Conservation (phyloP, 345 rosid genomes). For the Syzygium oleosum region DNA sequence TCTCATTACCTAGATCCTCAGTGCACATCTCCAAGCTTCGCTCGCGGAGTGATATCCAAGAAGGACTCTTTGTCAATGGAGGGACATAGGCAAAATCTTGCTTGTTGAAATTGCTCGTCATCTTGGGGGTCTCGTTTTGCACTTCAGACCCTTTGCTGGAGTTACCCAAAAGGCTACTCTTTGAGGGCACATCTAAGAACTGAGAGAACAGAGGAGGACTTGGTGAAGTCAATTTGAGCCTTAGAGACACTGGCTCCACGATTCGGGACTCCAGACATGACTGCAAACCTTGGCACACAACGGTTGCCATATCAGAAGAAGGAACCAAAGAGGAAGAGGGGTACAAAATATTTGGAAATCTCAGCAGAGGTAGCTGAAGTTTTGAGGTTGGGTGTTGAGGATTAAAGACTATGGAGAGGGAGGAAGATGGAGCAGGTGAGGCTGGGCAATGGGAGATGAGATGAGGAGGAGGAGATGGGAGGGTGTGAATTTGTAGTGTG, state of each 20-base stretch:
- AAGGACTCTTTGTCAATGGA: slow-evolving; percentile 13
- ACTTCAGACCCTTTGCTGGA: background rate
- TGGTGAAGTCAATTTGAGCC: slow-evolving; percentile 53
- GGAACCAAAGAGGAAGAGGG: background rate
- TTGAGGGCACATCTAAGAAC: slow-evolving; percentile 1
- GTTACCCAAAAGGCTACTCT: background rate
- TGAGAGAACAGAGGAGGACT: slow-evolving; percentile 19
- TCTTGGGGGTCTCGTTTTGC: slow-evolving; percentile 17
- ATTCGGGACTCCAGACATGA: slow-evolving; percentile 49
- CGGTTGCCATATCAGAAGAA: slow-evolving; percentile 41
- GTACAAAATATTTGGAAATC: background rate
- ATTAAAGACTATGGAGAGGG: too few relatives aligned
- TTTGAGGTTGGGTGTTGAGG: too few relatives aligned
- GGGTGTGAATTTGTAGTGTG: slow-evolving; percentile 47
- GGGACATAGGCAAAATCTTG: slow-evolving; percentile 25
- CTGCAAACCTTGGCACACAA: slow-evolving; percentile 53
- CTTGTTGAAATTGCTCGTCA: slow-evolving; percentile 9
- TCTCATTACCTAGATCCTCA: slow-evolving; percentile 76
- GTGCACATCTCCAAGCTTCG: slow-evolving; percentile 81
- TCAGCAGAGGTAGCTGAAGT: background rate
- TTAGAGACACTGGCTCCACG: slow-evolving; percentile 42
- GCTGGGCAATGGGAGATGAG: background rate
- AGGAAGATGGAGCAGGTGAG: background rate
- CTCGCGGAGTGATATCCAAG: slow-evolving; percentile 43
- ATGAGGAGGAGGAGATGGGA: slow-evolving; percentile 14